Conservation (phyloP, 192 early-diverging fungal genomes). For the Linnemannia zychae region DNA sequence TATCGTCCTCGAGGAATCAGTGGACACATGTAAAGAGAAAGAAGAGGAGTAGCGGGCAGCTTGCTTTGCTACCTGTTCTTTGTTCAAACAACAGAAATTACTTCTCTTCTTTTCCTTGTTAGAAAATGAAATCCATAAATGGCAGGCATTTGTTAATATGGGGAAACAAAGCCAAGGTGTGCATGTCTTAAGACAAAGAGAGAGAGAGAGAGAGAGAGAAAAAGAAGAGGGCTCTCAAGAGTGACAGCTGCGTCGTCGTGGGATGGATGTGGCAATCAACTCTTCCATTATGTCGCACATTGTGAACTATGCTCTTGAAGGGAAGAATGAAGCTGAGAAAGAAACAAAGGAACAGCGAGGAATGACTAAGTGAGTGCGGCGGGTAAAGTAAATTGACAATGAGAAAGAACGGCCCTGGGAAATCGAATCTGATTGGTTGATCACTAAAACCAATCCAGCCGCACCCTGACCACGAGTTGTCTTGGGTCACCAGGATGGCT, state of each 20-base stretch:
- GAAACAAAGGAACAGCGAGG: neutral
- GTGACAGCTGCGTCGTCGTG: neutral
- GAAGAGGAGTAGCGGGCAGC: too few species aligned
- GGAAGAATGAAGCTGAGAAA: neutral
- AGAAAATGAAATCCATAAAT: neutral
- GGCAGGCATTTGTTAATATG: conserved; percentile 6
- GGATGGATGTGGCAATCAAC: conserved; percentile 11
- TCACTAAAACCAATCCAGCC: neutral
- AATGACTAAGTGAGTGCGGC: neutral
- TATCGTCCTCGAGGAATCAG: too few species aligned
- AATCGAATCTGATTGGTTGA: neutral
- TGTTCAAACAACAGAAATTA: neutral
- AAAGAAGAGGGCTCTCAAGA: neutral
- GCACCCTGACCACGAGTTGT: neutral
- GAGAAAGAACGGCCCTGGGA: neutral
- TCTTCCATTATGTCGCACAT: neutral
- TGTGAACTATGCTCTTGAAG: neutral
- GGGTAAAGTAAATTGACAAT: neutral
- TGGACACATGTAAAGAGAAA: too few species aligned
- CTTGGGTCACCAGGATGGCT: conserved; percentile 5
- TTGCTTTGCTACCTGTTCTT: too few species aligned
- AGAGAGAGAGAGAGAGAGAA: too few species aligned
- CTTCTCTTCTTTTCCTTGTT: neutral
- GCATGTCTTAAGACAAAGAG: neutral
- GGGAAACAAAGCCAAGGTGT: neutral